These are phyloP conservation scores for Nannizziopsis barbatae DNA, from an alignment of 2,329 filamentous ascomycete genomes.

Conservation along the genomic window DNA sequence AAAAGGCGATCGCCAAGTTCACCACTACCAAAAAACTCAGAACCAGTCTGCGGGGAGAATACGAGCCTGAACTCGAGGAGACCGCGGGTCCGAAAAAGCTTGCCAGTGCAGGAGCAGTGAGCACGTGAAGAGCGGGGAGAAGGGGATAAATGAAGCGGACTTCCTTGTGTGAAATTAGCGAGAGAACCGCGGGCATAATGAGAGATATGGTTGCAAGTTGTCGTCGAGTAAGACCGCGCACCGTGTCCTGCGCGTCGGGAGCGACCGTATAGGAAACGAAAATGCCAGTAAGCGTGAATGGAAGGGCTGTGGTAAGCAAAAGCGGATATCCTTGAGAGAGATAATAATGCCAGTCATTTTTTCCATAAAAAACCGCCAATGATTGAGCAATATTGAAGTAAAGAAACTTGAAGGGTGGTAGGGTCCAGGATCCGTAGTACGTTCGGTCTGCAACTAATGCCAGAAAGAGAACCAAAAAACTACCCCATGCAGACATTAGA, in stretches of 20 bases:
- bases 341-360: conserved; percentile 87
- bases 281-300: conserved; percentile 59
- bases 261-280: conserved; percentile 39
- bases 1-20: conserved; percentile 62
- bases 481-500: background rate
- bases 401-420: conserved; percentile 77
- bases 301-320: conserved; percentile 69
- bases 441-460: conserved; percentile 60
- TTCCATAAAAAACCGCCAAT: conserved; percentile 84
- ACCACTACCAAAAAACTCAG: conserved; percentile 48
- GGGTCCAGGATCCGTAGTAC: conserved; percentile 78
- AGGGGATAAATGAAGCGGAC: conserved; percentile 93
- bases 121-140: conserved; percentile 70
- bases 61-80: conserved; percentile 22
- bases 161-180: conserved; percentile 85
- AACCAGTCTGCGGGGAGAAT: conserved; percentile 41
- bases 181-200: conserved; percentile 53
- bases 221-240: conserved; percentile 33
- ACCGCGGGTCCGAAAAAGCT: conserved; percentile 50
- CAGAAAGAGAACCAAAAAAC: conserved; percentile 44
- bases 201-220: conserved; percentile 50
- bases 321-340: conserved; percentile 79
- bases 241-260: conserved; percentile 7
- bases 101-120: conserved; percentile 58
- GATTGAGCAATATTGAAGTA: conserved; percentile 84